Evolutionary conservation across 2,329 filamentous ascomycete species (phyloP), one percentile per base, ranked within the genome.

Genomic region (Metarhizium rileyi): DNA sequence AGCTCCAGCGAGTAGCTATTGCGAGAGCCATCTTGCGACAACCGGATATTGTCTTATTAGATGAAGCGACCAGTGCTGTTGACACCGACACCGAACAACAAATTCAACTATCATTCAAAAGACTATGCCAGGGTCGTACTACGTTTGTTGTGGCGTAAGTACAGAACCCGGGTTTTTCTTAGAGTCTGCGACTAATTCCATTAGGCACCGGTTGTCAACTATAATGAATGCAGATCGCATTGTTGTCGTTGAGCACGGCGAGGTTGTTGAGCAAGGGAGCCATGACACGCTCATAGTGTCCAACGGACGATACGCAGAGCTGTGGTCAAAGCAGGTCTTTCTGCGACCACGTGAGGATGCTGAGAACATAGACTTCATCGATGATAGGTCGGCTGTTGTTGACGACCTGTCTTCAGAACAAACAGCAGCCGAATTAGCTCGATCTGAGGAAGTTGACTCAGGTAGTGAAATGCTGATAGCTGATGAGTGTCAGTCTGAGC

Each of bases 41-140:
- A 51, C 86, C 87, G 0, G 81, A 87, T 50, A 82, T 90, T 52
- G 80, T 91, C 9, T 74, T 91, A 36, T 74, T 91, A 1, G 87
- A 91, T 55, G 87, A 90, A 64, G 83, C 87, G 1, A 90, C 88
- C 4, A 88, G 84, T 35, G 83, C 86, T 6, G 82, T 91, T 51
- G 82, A 88, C 53, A 83, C 83, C 0, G 78, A 83, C 30, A 85
- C 81, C 1, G 82, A 86, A 62, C 77, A 80, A 49, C 77, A 80
- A 55, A 85, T 85, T 43, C 82, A 85, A 56, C 70, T 76, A 28
- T 82, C 81, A 0, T 74, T 86, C 48, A 69, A 69, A 50, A 70
- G 70, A 46, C 69, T 84, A 7, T 82, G 79, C 53, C 68, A 76
- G 51, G 78, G 75, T 2, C 77, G 81, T 23, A 86, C 82, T 2